Evolutionary conservation across 208 protist species (phyloP).

Genomic region (Leishmania aethiopica): DNA sequence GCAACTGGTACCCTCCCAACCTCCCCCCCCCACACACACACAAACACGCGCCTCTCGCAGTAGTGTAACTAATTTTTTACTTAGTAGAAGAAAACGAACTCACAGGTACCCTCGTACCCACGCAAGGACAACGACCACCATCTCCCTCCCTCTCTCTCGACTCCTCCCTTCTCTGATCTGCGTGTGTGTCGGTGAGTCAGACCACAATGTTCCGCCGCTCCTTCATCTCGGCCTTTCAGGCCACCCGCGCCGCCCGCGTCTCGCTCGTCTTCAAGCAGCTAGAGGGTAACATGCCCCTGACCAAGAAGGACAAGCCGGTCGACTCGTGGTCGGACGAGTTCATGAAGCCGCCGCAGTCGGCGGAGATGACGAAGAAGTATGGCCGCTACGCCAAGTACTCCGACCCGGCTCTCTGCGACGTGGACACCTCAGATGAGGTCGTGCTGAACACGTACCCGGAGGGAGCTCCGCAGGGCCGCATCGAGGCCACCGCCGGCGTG

Average conservation of each 20-base stretch:
- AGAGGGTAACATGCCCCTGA: slow-evolving; percentile 76
- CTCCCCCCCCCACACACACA: background rate
- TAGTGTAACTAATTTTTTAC: slow-evolving; percentile 5
- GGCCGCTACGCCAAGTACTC: slow-evolving; percentile 89
- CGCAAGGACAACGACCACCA: background rate
- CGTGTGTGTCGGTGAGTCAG: background rate
- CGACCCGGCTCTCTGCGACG: slow-evolving; percentile 75
- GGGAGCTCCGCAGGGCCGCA: slow-evolving; percentile 70
- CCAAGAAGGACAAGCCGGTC: slow-evolving; percentile 85
- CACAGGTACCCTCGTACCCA: background rate
- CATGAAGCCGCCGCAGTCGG: slow-evolving; percentile 72
- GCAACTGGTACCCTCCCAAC: background rate
- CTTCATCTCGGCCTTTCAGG: slow-evolving; percentile 56
- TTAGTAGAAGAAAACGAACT: background rate
- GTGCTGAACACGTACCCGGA: slow-evolving; percentile 92
- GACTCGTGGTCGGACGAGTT: slow-evolving; percentile 89
- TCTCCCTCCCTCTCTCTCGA: background rate
- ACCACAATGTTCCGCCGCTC: slow-evolving; percentile 74
- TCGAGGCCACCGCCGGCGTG: slow-evolving; percentile 82
- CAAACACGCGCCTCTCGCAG: background rate
- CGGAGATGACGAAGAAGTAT: slow-evolving; percentile 80
- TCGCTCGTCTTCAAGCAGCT: slow-evolving; percentile 85
- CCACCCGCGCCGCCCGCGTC: slow-evolving; percentile 64
- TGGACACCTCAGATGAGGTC: slow-evolving; percentile 86
- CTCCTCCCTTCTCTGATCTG: background rate